Evolutionary conservation across 768 basidiomycete genomes (phyloP), one percentile per base, ranked within the genome.

Genomic region (Lactifluus volemus): DNA sequence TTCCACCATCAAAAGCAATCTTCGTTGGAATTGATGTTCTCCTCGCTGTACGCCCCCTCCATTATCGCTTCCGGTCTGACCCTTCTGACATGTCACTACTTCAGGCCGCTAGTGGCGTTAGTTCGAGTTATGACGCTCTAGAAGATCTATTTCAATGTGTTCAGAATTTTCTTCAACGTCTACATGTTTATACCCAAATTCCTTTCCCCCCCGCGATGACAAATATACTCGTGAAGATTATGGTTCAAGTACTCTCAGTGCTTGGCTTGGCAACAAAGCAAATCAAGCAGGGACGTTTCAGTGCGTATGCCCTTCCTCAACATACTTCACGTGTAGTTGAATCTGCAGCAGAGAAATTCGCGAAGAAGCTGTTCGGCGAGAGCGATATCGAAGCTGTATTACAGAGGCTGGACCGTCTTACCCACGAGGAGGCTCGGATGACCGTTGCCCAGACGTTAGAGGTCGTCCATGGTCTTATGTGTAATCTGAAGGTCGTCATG

Each of bases 251-350:
- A 36, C 44, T 61, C 8, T 50, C 55, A 1, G 50, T 61, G 14
- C 55, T 61, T 38, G 55, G 49, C n/a, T 34, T 61, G 3, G 55
- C 55, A 25, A 61, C 42, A 0, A 61, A 61, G 5, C 54, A 61
- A 14, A 56, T 52, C 1, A 45, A 44, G 7, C 55, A 51, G n/a
- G 44, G 60, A 3, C 34, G 55, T 7, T n/a, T 61, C 9, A 56
- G 60, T 61, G 14, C 17, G 60, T 12, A 8, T 1, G 0, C 4
- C 29, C n/a, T 29, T 17, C n/a, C 4, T 2, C 19, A 10, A 38
- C 38, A 30, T 54, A 3, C 6, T 2, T 19, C 12, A 6, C 25
- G 10, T 2, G 2, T 19, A 15, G 25, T 25, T 53, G 3, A 59
- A 19, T 2, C 2, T 39, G 11, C 8, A 5, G 4, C 17, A 59